Evolutionary conservation across 2,329 filamentous ascomycete genomes (phyloP).

Genomic region (Claviceps sp.): DNA sequence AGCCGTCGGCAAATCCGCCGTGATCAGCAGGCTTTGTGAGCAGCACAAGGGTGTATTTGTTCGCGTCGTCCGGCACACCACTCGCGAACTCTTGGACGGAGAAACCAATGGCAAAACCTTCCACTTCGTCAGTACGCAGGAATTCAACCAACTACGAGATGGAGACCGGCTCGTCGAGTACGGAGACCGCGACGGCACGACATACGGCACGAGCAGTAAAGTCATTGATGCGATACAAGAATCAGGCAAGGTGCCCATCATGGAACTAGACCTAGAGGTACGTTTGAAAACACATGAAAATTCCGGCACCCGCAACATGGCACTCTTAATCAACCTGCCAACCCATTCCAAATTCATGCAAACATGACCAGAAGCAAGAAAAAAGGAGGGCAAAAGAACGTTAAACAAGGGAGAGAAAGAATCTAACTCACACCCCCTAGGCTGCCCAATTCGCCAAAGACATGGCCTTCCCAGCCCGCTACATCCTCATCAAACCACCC

Average conservation of each 20-base stretch:
- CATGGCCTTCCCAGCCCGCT: constrained; percentile 40
- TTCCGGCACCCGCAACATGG: not conserved
- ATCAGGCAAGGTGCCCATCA: constrained; percentile 44
- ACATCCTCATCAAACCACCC: constrained; percentile 38
- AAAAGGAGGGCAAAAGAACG: not conserved
- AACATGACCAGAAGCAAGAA: not conserved
- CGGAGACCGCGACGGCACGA: constrained; percentile 31
- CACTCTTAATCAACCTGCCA: too few relatives aligned
- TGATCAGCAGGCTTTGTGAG: constrained; percentile 49
- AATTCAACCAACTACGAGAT: constrained; percentile 45
- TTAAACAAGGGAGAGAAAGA: not conserved
- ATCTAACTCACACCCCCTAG: constrained; percentile 18
- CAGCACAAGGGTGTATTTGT: constrained; percentile 54
- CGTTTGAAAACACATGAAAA: constrained; percentile 8
- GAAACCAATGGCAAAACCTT: constrained; percentile 39
- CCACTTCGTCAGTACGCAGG: constrained; percentile 41
- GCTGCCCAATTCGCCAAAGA: constrained; percentile 44
- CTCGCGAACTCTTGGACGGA: constrained; percentile 32
- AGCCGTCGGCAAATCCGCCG: constrained; percentile 47
- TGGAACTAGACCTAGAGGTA: constrained; percentile 41
- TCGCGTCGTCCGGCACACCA: constrained; percentile 41
- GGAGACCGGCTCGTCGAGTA: constrained; percentile 47
- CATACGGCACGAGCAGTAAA: constrained; percentile 44
- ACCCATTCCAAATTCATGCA: not conserved
- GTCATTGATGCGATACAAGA: constrained; percentile 37